Base-by-base conservation (phyloP, 441 rosid genomes). In the Flueggea neowawraea region DNA sequence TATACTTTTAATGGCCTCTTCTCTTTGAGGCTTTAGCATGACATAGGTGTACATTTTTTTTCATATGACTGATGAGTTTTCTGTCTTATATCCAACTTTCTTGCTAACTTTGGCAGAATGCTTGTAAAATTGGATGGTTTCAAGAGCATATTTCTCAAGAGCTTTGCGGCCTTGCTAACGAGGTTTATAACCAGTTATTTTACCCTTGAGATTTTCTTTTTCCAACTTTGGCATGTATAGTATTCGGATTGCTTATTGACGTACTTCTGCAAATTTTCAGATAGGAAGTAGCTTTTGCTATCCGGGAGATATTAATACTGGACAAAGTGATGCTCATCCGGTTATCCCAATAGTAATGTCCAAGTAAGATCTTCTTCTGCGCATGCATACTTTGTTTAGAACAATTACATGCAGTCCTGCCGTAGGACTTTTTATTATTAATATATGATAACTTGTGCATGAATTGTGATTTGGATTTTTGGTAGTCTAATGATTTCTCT, bases 91-190 rank as follows among this genome's bases (percentile, higher is more conserved):
- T 43, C 71, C 51, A 70, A 36, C 16, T 28, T 58, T 55, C 15
- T 45, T 76, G 58, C 36, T 79, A 58, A 68, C 57, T 57, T 71
- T 71, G 62, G 62, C 71, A n/a, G 99, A 86, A 69, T 78, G 99
- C 99, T 62, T 89, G 97, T 74, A 78, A 78, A 49, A 53, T 73
- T 60, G 94, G 91, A 60, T 91, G 98, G 99, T 95, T 95, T 79
- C 55, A 83, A 6, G 87, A 77, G 50, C 61, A 69, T 49, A 95
- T 89, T 58, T 54, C 62, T 70, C 73, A 78, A 79, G 91, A 86
- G 65, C 90, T 95, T 59, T n/a, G 64, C 5, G 31, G 74, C 50
- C 86, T 91, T 75, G 79, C 83, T 62, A 79, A 77, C 69, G 91
- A 95, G 91, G 99, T 95, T 60, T 66, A 75, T 53, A 60, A 47